Evolutionary conservation across 768 basidiomycete species (phyloP).

Genomic region (Pulveroboletus sp.): DNA sequence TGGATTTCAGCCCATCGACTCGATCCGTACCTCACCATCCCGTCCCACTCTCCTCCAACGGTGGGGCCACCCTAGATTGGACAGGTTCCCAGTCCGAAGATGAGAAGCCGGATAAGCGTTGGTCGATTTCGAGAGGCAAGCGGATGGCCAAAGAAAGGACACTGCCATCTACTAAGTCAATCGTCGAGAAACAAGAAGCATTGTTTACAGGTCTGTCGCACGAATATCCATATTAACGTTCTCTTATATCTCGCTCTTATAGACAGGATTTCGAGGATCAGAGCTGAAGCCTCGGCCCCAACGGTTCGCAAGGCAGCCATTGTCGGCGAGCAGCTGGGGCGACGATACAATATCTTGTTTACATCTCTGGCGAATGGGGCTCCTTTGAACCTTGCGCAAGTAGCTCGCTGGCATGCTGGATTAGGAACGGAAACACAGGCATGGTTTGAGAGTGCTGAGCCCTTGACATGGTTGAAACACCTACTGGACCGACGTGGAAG

Average conservation of each 20-base stretch:
- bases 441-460: slow-evolving; percentile 61
- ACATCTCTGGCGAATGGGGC: slow-evolving; percentile 30
- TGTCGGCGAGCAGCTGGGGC: slow-evolving; percentile 57
- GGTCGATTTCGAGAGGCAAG: slow-evolving; percentile 51
- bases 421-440: slow-evolving; percentile 44
- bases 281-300: slow-evolving; percentile 42
- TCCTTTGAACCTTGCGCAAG: slow-evolving; percentile 43
- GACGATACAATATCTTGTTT: slow-evolving; percentile 59
- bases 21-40: slow-evolving; percentile 49
- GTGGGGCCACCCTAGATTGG: slow-evolving; percentile 74
- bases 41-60: slow-evolving; percentile 63
- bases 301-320: slow-evolving; percentile 62
- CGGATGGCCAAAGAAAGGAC: slow-evolving; percentile 52
- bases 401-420: slow-evolving; percentile 57
- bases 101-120: slow-evolving; percentile 54
- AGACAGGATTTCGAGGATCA: slow-evolving; percentile 60
- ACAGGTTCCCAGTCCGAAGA: slow-evolving; percentile 51
- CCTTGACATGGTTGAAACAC: slow-evolving; percentile 71
- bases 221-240: slow-evolving; percentile 1
- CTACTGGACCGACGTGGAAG: slow-evolving; percentile 43
- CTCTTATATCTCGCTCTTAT: neutral
- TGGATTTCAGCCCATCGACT: slow-evolving; percentile 69
- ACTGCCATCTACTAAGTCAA: slow-evolving; percentile 36
- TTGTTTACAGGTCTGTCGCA: slow-evolving; percentile 47
- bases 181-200: slow-evolving; percentile 57